Conservation (phyloP, 306 rosid species). For the Hippophae tibetana region DNA sequence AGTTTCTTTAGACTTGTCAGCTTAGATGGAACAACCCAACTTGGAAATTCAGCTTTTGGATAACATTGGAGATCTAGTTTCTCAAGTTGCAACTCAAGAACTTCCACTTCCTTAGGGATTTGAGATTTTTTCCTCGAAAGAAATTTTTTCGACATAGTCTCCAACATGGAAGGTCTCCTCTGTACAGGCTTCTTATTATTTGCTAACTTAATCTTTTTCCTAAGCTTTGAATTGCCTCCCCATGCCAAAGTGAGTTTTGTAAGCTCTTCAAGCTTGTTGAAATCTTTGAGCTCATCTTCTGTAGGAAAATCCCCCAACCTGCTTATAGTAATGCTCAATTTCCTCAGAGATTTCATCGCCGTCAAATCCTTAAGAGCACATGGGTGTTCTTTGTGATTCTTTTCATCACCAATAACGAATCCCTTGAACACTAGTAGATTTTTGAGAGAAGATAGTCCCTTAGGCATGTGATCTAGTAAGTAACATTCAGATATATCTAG, state of each 20-base stretch:
- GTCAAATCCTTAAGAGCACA: slow-evolving; percentile 9
- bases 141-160: not conserved
- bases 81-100: not conserved
- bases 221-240: not conserved
- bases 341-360: not conserved
- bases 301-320: not conserved
- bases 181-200: not conserved
- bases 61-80: slow-evolving; percentile 16
- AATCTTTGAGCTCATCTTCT: not conserved
- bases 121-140: not conserved
- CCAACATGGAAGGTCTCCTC: not conserved
- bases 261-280: slow-evolving; percentile 3
- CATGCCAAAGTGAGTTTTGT: slow-evolving; percentile 16
- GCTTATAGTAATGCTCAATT: slow-evolving; percentile 14
- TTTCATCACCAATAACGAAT: slow-evolving; percentile 1
- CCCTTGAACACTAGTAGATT: slow-evolving; percentile 23
- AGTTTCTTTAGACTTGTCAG: slow-evolving; percentile 1
- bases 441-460: slow-evolving; percentile 11
- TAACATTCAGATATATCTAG: slow-evolving; percentile 19
- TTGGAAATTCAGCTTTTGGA: not conserved
- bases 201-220: not conserved
- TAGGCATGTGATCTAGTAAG: slow-evolving; percentile 19
- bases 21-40: not conserved
- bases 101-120: not conserved
- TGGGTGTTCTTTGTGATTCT: not conserved